Evolutionary conservation across 495 filamentous ascomycete species (phyloP).

Genomic region (Penicillium samsonianum): DNA sequence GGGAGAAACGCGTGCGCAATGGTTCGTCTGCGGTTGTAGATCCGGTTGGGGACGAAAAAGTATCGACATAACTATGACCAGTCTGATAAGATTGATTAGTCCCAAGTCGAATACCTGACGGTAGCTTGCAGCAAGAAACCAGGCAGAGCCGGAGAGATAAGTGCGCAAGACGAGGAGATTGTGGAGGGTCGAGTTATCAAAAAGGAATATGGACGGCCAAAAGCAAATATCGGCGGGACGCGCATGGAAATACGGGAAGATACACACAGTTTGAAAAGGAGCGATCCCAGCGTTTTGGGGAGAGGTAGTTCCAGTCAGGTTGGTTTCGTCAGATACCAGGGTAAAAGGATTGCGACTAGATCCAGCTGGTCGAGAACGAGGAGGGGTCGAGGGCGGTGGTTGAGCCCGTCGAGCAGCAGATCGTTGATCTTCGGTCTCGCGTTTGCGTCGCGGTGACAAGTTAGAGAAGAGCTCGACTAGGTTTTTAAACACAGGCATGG

Average conservation of each 20-base stretch:
- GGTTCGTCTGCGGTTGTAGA: slow-evolving; percentile 27
- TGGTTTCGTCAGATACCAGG: background rate
- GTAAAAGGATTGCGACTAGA: slow-evolving; percentile 5
- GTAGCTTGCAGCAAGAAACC: background rate
- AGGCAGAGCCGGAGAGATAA: background rate
- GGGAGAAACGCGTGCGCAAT: slow-evolving; percentile 28
- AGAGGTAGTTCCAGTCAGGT: background rate
- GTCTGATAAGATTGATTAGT: slow-evolving; percentile 21
- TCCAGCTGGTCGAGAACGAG: slow-evolving; percentile 5
- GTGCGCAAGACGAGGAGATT: background rate
- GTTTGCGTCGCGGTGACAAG: slow-evolving; percentile 25
- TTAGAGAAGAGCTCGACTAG: slow-evolving; percentile 18
- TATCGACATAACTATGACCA: slow-evolving; percentile 37
- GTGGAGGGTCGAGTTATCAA: background rate
- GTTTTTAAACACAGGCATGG: slow-evolving; percentile 27
- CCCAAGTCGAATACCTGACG: background rate
- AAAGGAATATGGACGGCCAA: slow-evolving; percentile 5
- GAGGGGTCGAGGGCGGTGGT: slow-evolving; percentile 11
- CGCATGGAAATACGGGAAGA: slow-evolving; percentile 8
- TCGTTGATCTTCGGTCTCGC: slow-evolving; percentile 22
- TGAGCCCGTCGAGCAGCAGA: slow-evolving; percentile 12
- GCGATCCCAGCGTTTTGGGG: slow-evolving; percentile 1
- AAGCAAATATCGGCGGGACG: slow-evolving; percentile 1
- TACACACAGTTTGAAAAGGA: slow-evolving; percentile 22
- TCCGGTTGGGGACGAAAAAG: slow-evolving; percentile 15